phyloP scores from a whole-genome alignment of 768 basidiomycete genomes.

The Mycena venus region DNA sequence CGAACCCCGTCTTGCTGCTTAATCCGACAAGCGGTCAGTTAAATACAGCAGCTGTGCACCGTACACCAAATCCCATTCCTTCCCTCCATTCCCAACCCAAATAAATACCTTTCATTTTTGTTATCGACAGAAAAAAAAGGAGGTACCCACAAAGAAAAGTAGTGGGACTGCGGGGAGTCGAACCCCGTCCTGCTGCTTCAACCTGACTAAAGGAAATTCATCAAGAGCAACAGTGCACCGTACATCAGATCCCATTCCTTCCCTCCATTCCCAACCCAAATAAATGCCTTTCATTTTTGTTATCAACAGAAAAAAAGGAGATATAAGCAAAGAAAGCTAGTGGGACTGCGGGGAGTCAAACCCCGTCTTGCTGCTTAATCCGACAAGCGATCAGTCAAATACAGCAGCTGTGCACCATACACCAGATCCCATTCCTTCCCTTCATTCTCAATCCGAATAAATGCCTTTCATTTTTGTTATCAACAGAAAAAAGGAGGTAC shows the following conservation, averaged over 20 bases:
- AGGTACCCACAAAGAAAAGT: no score
- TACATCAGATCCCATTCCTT: neutral
- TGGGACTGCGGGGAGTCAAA: neutral
- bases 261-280: no score
- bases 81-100: no score
- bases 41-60: no score
- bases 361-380: neutral
- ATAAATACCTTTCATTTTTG: no score
- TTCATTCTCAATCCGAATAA: no score
- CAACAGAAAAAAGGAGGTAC: neutral
- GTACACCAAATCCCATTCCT: no score
- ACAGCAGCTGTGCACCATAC: constrained; percentile 1
- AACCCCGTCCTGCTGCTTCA: constrained; percentile 1
- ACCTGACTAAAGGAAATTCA: neutral
- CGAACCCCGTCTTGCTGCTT: neutral
- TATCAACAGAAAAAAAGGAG: no score
- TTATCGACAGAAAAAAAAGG: no score
- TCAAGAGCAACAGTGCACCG: neutral
- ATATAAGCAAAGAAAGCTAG: neutral
- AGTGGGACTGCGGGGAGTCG: neutral
- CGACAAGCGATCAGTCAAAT: neutral
- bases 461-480: no score
- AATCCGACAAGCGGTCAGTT: no score
- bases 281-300: no score
- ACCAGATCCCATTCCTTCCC: neutral